phyloP scores from a whole-genome alignment of 2,329 filamentous ascomycete genomes.

The Diplocarpon rosae region DNA sequence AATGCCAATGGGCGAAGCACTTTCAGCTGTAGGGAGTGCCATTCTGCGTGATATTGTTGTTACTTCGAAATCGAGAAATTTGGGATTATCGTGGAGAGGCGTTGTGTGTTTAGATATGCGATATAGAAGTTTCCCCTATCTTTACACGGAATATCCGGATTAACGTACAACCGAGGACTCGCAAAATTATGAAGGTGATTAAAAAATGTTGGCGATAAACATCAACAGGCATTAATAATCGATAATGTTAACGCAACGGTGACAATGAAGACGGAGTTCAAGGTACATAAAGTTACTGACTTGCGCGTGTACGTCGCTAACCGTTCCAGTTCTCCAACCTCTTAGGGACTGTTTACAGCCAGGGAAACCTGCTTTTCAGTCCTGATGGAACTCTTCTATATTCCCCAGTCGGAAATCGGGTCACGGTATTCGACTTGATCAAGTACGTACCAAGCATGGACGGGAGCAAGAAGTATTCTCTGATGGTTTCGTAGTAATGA shows the following conservation, averaged over 20 bases:
- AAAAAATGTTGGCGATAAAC: neutral
- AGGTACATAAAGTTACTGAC: slow-evolving; percentile 42
- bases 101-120: neutral
- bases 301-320: neutral
- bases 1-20: slow-evolving; percentile 60
- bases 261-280: slow-evolving; percentile 98
- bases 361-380: slow-evolving; percentile 93
- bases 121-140: too few species aligned
- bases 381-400: slow-evolving; percentile 92
- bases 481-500: slow-evolving; percentile 52
- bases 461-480: neutral
- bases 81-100: neutral
- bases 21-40: slow-evolving; percentile 47
- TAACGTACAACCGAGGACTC: too few species aligned
- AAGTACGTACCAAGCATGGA: slow-evolving; percentile 45
- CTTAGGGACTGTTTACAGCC: slow-evolving; percentile 94
- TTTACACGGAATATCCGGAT: too few species aligned
- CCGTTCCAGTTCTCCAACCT: slow-evolving; percentile 84
- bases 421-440: slow-evolving; percentile 91
- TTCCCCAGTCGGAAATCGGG: slow-evolving; percentile 91
- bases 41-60: slow-evolving; percentile 29
- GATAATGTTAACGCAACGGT: slow-evolving; percentile 21
- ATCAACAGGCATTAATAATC: neutral
- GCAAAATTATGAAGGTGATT: too few species aligned
- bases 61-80: neutral